Conservation (phyloP, 345 rosid genomes). For the Lagerstroemia speciosa region DNA sequence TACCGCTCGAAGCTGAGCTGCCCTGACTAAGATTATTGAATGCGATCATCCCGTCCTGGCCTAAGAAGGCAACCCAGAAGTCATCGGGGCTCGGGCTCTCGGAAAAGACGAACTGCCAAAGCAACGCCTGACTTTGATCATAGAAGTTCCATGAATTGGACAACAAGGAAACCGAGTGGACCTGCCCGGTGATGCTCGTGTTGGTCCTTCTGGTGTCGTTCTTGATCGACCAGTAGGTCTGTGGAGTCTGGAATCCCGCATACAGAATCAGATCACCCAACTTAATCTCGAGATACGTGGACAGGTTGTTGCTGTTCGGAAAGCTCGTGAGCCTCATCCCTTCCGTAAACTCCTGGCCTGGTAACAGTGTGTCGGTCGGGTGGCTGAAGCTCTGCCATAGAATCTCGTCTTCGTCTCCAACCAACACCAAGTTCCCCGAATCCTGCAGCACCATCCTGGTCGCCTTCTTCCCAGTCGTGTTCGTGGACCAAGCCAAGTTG, state of each 20-base stretch:
- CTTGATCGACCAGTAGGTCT: too few species aligned
- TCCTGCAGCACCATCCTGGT: conserved; percentile 31
- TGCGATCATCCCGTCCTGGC: conserved; percentile 20
- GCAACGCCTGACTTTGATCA: conserved; percentile 17
- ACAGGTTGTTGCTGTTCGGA: conserved; percentile 11
- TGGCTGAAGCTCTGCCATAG: too few species aligned
- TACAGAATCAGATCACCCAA: conserved; percentile 27
- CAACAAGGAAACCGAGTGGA: conserved; percentile 28
- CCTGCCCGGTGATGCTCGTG: conserved; percentile 16
- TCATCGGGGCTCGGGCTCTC: conserved; percentile 21
- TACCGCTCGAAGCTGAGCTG: conserved; percentile 14
- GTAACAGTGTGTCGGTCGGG: conserved; percentile 32
- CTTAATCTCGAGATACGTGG: conserved; percentile 22
- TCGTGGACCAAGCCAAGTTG: conserved; percentile 27
- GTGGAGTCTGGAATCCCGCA: conserved; percentile 31
- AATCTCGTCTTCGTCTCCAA: conserved; percentile 13
- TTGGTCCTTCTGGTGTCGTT: conserved; percentile 21
- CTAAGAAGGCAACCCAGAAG: conserved; percentile 30
- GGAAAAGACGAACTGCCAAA: conserved; percentile 31
- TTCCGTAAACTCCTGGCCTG: conserved; percentile 25
- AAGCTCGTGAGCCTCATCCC: conserved; percentile 34
- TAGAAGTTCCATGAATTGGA: too few species aligned
- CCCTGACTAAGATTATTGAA: conserved; percentile 28
- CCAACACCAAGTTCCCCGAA: conserved; percentile 46
- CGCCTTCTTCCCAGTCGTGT: conserved; percentile 25